Evolutionary conservation across 257 asterid genomes (phyloP).

Genomic region (Ballota nigra): DNA sequence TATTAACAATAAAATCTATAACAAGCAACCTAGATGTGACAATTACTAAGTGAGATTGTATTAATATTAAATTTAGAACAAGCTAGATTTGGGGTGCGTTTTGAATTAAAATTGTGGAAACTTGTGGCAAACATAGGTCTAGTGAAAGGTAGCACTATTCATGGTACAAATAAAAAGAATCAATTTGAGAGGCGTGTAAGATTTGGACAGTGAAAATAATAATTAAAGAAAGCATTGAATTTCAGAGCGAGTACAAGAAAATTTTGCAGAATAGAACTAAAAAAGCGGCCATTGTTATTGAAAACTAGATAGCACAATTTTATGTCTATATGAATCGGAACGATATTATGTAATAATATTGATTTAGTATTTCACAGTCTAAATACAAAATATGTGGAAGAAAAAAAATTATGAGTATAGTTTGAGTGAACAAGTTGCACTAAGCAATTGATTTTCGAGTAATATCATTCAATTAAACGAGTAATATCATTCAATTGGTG

Average conservation of each 20-base stretch:
- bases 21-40: neutral
- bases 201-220: neutral
- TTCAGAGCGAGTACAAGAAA: neutral
- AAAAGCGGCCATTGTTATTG: neutral
- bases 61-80: neutral
- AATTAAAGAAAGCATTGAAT: neutral
- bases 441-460: too few species aligned
- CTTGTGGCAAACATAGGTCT: too few species aligned
- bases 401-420: too few species aligned
- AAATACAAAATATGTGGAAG: neutral
- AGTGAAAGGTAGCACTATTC: neutral
- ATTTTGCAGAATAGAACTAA: constrained; percentile 10
- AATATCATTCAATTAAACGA: too few species aligned
- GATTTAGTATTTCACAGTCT: neutral
- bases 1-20: neutral
- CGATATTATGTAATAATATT: neutral
- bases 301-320: neutral
- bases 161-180: neutral
- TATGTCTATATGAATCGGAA: neutral
- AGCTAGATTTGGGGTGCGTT: neutral
- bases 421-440: too few species aligned
- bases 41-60: too few species aligned
- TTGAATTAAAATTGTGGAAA: too few species aligned
- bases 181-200: constrained; percentile 3
- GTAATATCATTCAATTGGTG: too few species aligned